A percentile compares a stretch with the other conserved stretches of the same genome.
These are phyloP conservation scores for Lophiostoma macrostomum DNA, from an alignment of 495 filamentous ascomycete species.

Conservation along the genomic window DNA sequence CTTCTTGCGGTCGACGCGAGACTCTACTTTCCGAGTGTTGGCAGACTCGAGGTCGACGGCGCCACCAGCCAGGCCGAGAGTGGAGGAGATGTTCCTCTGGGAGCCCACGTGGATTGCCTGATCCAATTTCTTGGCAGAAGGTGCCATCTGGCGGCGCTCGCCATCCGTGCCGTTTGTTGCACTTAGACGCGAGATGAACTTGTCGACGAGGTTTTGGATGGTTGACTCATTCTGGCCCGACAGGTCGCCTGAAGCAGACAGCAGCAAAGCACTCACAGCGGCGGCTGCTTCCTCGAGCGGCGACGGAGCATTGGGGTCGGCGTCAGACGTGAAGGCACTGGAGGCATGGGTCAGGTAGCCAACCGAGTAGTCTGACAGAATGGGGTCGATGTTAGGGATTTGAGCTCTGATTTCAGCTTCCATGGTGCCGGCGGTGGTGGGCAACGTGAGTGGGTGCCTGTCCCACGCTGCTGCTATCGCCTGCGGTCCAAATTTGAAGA, in stretches of 20 bases:
- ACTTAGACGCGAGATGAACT: conserved; percentile 79
- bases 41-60: conserved; percentile 91
- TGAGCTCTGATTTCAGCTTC: conserved; percentile 84
- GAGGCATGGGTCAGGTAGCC: conserved; percentile 94
- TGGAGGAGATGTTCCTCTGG: conserved; percentile 93
- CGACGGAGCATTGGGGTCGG: conserved; percentile 62
- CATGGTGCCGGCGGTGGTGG: conserved; percentile 52
- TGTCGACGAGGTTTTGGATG: conserved; percentile 81
- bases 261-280: conserved; percentile 76
- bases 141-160: conserved; percentile 63
- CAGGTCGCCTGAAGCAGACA: conserved; percentile 84
- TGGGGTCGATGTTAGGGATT: conserved; percentile 83
- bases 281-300: conserved; percentile 81
- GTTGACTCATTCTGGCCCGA: conserved; percentile 66
- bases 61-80: conserved; percentile 78
- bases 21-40: conserved; percentile 88
- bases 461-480: conserved; percentile 11
- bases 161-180: conserved; percentile 68
- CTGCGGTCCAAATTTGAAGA: conserved; percentile 9
- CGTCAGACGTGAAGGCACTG: conserved; percentile 72
- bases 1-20: conserved; percentile 97
- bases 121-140: conserved; percentile 80
- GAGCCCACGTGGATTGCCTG: conserved; percentile 94
- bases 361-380: conserved; percentile 88
- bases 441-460: conserved; percentile 8